Conservation (phyloP, 352 stramenopile species). For the Phytophthora agathidicida region DNA sequence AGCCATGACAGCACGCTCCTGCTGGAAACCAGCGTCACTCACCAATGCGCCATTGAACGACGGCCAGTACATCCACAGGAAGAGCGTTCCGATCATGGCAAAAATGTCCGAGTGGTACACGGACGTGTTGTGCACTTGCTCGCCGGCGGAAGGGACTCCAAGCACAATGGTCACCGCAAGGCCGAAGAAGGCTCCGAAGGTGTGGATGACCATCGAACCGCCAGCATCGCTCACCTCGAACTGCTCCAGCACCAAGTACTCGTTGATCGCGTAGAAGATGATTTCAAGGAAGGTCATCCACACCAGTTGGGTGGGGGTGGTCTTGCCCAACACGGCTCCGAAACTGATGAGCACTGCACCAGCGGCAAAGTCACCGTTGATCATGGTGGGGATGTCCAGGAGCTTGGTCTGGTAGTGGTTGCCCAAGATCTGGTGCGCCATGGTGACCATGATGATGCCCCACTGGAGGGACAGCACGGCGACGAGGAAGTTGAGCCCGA, state of each 20-base stretch:
- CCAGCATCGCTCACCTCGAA: conserved; percentile 76
- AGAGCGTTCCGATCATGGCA: conserved; percentile 85
- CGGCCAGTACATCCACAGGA: conserved; percentile 91
- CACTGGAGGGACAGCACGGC: conserved; percentile 69
- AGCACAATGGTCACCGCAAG: conserved; percentile 69
- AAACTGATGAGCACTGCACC: conserved; percentile 83
- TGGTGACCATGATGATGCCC: conserved; percentile 71
- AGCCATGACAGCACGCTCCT: conserved; percentile 77
- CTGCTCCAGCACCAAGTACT: conserved; percentile 66
- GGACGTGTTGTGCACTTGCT: conserved; percentile 67
- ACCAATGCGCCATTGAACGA: conserved; percentile 85
- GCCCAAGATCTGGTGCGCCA: conserved; percentile 58
- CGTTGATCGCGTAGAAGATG: conserved; percentile 82
- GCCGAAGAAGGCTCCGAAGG: conserved; percentile 86
- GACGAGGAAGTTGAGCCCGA: conserved; percentile 83
- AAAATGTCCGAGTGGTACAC: conserved; percentile 77
- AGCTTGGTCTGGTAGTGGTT: conserved; percentile 53
- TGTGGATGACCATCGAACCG: conserved; percentile 87
- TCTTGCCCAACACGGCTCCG: conserved; percentile 75
- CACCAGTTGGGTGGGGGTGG: conserved; percentile 77
- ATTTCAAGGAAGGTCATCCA: conserved; percentile 81
- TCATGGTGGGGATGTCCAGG: conserved; percentile 67
- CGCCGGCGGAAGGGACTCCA: conserved; percentile 38
- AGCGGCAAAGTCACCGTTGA: conserved; percentile 84
- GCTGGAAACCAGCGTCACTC: conserved; percentile 53